Conservation (phyloP, 257 asterid genomes). For the Ehretia macrophylla region DNA sequence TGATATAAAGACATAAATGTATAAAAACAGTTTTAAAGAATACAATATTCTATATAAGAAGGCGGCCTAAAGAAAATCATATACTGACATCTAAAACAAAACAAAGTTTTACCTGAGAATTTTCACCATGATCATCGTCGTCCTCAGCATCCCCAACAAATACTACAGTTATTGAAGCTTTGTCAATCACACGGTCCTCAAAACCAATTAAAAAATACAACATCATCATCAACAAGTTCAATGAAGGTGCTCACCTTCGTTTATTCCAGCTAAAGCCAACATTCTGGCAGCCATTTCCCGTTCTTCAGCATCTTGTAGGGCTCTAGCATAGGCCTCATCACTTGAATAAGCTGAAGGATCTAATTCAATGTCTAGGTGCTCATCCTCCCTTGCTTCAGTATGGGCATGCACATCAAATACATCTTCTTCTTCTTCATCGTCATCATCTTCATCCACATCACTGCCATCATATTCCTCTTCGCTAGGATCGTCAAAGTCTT, state of each 20-base stretch:
- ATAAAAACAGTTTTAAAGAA: too few relatives aligned
- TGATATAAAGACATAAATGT: too few relatives aligned
- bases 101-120: neutral
- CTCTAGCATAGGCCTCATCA: slow-evolving; percentile 97
- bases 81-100: too few relatives aligned
- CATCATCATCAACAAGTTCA: slow-evolving; percentile 6
- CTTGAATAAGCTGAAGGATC: slow-evolving; percentile 86
- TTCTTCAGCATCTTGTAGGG: slow-evolving; percentile 90
- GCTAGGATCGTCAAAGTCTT: slow-evolving; percentile 56
- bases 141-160: slow-evolving; percentile 25
- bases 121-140: slow-evolving; percentile 37
- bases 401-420: slow-evolving; percentile 61
- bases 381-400: slow-evolving; percentile 48
- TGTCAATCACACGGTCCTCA: slow-evolving; percentile 5
- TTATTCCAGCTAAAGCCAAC: slow-evolving; percentile 79
- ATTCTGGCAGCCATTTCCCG: slow-evolving; percentile 84
- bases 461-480: slow-evolving; percentile 71
- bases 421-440: slow-evolving; percentile 52
- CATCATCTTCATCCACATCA: slow-evolving; percentile 49
- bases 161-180: slow-evolving; percentile 26
- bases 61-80: too few relatives aligned
- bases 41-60: too few relatives aligned
- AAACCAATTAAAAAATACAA: neutral
- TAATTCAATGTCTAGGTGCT: slow-evolving; percentile 43
- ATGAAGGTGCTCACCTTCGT: slow-evolving; percentile 40